Conservation (phyloP, 2,329 filamentous ascomycete genomes). For the Pseudocercospora pini-densiflorae region DNA sequence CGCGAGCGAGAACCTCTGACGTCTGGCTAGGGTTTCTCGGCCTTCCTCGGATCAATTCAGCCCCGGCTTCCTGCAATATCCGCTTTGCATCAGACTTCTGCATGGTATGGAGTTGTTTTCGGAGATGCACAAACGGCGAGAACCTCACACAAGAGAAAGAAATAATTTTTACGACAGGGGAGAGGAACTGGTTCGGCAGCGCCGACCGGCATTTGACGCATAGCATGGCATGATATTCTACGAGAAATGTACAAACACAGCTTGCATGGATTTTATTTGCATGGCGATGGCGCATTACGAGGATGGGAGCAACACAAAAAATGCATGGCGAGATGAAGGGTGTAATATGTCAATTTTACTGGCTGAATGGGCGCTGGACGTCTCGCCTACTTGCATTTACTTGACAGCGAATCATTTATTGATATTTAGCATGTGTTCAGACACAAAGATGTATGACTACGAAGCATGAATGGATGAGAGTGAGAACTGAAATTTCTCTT, state of each 20-base stretch:
- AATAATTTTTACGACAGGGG: constrained; percentile 2
- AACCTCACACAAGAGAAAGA: neutral
- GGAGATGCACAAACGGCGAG: neutral
- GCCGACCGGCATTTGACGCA: constrained; percentile 5
- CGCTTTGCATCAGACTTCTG: neutral
- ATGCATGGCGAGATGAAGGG: neutral
- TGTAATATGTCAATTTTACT: neutral
- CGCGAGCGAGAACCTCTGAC: constrained; percentile 1
- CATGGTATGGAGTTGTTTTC: neutral
- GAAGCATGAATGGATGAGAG: neutral
- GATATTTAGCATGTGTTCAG: neutral
- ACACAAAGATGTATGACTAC: constrained; percentile 3
- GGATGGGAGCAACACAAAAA: neutral
- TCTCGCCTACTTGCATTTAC: neutral
- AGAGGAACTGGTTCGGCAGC: neutral
- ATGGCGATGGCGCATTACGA: constrained; percentile 3
- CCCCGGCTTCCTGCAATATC: neutral
- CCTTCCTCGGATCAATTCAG: neutral
- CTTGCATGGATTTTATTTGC: neutral
- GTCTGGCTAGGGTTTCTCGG: neutral
- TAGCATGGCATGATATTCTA: constrained; percentile 4
- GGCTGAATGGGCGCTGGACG: neutral
- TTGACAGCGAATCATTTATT: constrained; percentile 1
- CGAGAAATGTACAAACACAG: neutral
- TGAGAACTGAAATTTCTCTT: neutral